Evolutionary conservation across 1,284 basidiomycete genomes (phyloP), one percentile per base, ranked within the genome.

Genomic region (Trichosporon ovoides): DNA sequence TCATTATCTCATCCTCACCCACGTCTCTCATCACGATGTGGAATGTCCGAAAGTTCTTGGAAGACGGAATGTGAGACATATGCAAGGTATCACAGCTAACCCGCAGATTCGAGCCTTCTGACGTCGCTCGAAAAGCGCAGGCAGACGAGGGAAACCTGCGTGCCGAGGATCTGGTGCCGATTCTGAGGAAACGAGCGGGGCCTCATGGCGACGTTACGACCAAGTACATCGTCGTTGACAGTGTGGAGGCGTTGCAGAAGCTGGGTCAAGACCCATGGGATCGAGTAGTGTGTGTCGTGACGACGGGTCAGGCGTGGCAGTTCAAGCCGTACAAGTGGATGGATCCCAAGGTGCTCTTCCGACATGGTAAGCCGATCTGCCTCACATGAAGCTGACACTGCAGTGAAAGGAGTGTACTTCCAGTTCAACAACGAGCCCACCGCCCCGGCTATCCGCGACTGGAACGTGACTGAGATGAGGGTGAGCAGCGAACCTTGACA

Each of bases 221-320:
- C 53, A 81, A 83, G 67, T 87, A 93, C 54, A 87, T 89, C 66
- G 85, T 97, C 4, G 89, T 98, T 12, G 94, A 98, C 77, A 87
- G 87, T 34, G 89, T 90, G 0, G 95, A 98, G 69, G 92, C 93
- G 0, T 80, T 98, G 40, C 83, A 84, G 48, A 94, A 96, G 76
- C 91, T 97, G 67, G 92, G 91, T 1, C 81, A 86, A 31, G 91
- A 94, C 63, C 87, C 91, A 6, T 95, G 92, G 83, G 91, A 95
- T 61, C 84, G 95, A 22, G 96, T 98, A 6, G 87, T 97, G 4
- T 95, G 91, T 66, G 95, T 98, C 12, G 87, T 97, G 83, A 98
- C 95, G 1, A 98, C 92, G 0, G 95, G 95, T 2, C 95, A 98
- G 69, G 86, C 87, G 52, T 98, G 95, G 95, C 95, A 98, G 75